These are phyloP conservation scores for Ascochyta fabae DNA, from an alignment of 2,329 filamentous ascomycete species.

Conservation along the genomic window DNA sequence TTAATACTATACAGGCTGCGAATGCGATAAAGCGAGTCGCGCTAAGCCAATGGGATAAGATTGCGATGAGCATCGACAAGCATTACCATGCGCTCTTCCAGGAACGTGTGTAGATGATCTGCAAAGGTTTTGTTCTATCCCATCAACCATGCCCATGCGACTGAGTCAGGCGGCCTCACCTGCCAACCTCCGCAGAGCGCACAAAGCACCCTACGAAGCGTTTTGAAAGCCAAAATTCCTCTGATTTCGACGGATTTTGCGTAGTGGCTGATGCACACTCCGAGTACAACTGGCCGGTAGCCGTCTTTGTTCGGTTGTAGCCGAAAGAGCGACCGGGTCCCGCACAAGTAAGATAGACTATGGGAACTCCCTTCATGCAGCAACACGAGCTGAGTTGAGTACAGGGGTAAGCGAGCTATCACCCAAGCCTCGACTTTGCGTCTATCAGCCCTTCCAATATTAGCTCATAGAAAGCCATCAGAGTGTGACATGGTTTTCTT, in stretches of 20 bases:
- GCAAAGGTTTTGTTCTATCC: not conserved
- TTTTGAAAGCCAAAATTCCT: not conserved
- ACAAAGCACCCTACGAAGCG: not conserved
- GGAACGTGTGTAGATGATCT: not conserved
- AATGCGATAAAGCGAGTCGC: constrained; percentile 6
- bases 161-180: not conserved
- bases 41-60: not conserved
- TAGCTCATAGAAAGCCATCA: not conserved
- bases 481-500: not conserved
- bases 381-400: not conserved
- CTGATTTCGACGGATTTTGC: no score
- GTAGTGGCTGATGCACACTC: not conserved
- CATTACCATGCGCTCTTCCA: not conserved
- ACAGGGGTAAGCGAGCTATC: not conserved
- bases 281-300: not conserved
- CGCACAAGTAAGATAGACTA: not conserved
- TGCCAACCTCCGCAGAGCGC: not conserved
- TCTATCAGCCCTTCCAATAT: constrained; percentile 3
- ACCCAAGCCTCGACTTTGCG: not conserved
- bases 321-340: not conserved
- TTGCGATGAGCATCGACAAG: not conserved
- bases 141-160: not conserved
- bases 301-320: not conserved
- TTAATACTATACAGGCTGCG: not conserved
- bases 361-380: not conserved